Evolutionary conservation across 2,329 filamentous ascomycete species (phyloP), one percentile per base, ranked within the genome.

Genomic region (Ustulina deusta): DNA sequence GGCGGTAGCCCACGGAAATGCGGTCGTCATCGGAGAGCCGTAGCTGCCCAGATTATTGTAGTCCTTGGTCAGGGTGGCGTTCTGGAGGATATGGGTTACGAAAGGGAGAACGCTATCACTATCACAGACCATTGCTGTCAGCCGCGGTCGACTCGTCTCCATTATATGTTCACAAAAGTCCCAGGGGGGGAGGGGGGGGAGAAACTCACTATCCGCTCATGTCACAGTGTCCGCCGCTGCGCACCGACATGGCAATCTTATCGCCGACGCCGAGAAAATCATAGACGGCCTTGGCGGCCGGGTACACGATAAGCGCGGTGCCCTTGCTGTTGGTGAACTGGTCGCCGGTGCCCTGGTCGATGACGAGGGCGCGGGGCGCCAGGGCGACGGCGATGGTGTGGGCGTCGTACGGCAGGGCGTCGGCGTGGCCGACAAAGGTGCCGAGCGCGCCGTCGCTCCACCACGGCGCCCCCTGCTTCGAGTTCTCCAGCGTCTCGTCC

Each of bases 371-470:
- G 25, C 86, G 79, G 2, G 87, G 87, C n/a, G 86, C 86, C 32
- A 89, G 81, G 22, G 88, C 80, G 7, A 82, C 86, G n/a, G 85
- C 86, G 48, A 89, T 83, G 71, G 85, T 83, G 76, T 89, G 87
- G 56, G 87, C 86, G 72, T 89, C 87, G 69, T 84, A 84, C 2
- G 87, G 85, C 51, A 89, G 79, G 73, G 82, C 82, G 73, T 83
- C 82, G 63, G 81, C 80, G 70, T 80, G 84, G 81, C 90, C 87
- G 84, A 83, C 80, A 69, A 83, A 81, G 11, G 84, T 92, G 58
- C 85, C 83, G 60, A 88, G 84, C 42, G 77, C 78, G 38, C 74
- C 79, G 66, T 83, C 83, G 77, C 85, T 87, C 86, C 86, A 89
- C 73, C 86, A 87, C 4, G 85, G 85, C 57, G 87, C 86, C 15